Evolutionary conservation across 179 eudicot genomes (phyloP), one percentile per base, ranked within the genome.

Genomic region (Corrigiola litoralis): DNA sequence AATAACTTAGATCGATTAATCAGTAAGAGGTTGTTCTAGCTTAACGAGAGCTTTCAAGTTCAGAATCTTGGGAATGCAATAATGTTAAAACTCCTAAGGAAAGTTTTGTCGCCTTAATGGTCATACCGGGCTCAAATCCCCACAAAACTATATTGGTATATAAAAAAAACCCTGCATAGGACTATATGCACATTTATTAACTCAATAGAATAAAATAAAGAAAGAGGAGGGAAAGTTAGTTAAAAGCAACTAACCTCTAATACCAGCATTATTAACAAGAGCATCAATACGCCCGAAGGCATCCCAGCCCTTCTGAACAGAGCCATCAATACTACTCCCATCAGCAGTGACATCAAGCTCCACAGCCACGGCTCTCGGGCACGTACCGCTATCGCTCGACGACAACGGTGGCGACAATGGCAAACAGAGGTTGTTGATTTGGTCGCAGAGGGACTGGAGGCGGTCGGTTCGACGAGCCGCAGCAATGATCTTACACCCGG

Each of bases 241-340:
- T 61, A 42, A n/a, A 16, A 51, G 2, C 8, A 12, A 11, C 20
- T 25, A 67, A 81, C 94, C 90, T 75, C 82, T 68, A 34, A 84
- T 58, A 8, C 96, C 96, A 31, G 96, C 96, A 42, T 87, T 89
- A 38, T 89, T 89, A 61, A 89, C 69, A 38, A 90, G 73, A 70
- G 63, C 91, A 79, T 87, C 89, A 36, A 90, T 85, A 0, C 74
- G 50, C 6, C 97, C 97, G 75, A 87, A 87, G 5, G 81, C 82
- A 9, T 77, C 69, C 97, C 97, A 90, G 12, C 78, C 86, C 34
- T 54, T 73, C 12, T 37, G 18, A 1, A 87, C 85, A 0, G 86
- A 57, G 20, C 72, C 82, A 54, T 80, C 85, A 32, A 87, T 80
- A 4, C 59, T 10, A 2, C 20, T 29, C 9, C 72, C 84, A 34